Evolutionary conservation across 2,329 filamentous ascomycete genomes (phyloP), one percentile per base, ranked within the genome.

Genomic region (Graphilbum fragrans): DNA sequence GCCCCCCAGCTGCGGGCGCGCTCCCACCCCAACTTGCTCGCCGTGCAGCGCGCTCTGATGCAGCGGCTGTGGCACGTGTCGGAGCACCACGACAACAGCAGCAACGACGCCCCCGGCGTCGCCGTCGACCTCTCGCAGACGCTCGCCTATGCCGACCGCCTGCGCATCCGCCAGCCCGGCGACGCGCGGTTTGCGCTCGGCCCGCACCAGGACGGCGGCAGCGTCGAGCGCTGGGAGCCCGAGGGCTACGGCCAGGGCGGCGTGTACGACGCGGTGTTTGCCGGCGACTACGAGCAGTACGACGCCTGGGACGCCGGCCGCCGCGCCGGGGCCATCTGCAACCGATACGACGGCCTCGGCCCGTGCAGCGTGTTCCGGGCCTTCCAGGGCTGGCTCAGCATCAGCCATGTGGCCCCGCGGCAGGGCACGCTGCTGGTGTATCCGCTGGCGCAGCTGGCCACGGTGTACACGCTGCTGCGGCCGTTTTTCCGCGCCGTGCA

Each of bases 341-440:
- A 94, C 58, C 62, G 88, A 27, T 92, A 95, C 56, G 70, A 85
- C 39, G 86, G 87, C 1, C 70, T 86, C 0, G 87, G 88, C 0
- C 79, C 83, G 1, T 94, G 86, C 60, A 81, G 73, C 36, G 86
- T 87, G 66, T 87, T 94, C 60, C 74, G 90, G 32, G 82, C 86
- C 70, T 90, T 85, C 58, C 88, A 95, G 61, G 88, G 86, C 17
- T 95, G 88, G 88, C 60, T 95, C 40, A 75, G 74, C 45, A 80
- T 95, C 70, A 86, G 80, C 44, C 63, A 66, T n/a, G 81, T 77
- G 0, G 77, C 70, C 0, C 83, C 85, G 0, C 69, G 70, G 5
- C 80, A 94, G 61, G 88, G 88, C 1, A 92, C 87, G 0, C 61
- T 95, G 40, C 69, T 85, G 35, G 82, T 94, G 2, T 88, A 88